phyloP scores from a whole-genome alignment of 2,329 filamentous ascomycete species.

The Colletotrichum abscissum region DNA sequence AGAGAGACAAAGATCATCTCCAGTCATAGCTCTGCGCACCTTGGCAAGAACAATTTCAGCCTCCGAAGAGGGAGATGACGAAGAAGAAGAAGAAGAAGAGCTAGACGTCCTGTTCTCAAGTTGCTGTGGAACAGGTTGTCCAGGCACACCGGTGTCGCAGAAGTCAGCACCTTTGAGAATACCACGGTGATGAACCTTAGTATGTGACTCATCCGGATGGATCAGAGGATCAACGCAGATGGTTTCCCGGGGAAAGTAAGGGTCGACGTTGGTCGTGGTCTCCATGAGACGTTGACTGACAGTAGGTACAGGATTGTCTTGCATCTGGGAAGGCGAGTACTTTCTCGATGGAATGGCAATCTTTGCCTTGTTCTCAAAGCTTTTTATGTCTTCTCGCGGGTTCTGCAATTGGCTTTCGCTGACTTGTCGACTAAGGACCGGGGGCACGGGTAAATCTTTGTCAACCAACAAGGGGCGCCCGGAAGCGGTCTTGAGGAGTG shows the following conservation, averaged over 20 bases:
- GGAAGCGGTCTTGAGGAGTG: constrained; percentile 40
- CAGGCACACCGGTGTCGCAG: constrained; percentile 36
- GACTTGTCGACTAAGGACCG: constrained; percentile 32
- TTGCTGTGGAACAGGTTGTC: constrained; percentile 22
- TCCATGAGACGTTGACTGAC: not conserved
- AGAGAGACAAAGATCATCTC: constrained; percentile 30
- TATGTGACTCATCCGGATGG: constrained; percentile 30
- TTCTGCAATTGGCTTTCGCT: constrained; percentile 7
- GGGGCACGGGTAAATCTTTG: constrained; percentile 38
- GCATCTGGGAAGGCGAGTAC: not conserved
- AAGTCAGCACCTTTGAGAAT: constrained; percentile 37
- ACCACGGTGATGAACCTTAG: constrained; percentile 35
- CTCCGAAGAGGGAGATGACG: constrained; percentile 36
- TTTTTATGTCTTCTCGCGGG: not conserved
- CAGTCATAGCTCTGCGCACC: constrained; percentile 35
- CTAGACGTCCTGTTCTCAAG: not conserved
- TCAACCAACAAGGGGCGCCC: constrained; percentile 36
- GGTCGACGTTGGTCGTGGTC: not conserved
- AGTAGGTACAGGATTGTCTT: not conserved
- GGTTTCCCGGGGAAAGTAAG: constrained; percentile 4
- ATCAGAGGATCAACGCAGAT: constrained; percentile 32
- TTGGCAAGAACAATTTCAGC: constrained; percentile 36
- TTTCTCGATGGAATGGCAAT: constrained; percentile 10
- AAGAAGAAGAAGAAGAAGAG: not conserved
- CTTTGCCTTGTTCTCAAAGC: constrained; percentile 2